Base-by-base conservation (phyloP, 1,284 basidiomycete species). In the Neonothopanus nambi region DNA sequence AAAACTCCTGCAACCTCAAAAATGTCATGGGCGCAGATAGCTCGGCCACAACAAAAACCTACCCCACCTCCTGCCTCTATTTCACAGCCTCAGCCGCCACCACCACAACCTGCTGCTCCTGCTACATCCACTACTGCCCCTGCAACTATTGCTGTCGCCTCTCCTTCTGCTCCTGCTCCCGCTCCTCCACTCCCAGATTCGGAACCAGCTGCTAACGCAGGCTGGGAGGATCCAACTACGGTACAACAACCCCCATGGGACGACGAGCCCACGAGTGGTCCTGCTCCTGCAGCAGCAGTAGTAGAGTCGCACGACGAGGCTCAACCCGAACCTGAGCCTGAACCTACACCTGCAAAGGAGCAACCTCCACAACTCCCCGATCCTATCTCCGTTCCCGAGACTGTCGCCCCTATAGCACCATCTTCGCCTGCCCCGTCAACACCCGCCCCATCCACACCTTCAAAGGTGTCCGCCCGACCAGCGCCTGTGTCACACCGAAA, bases 21-120 rank as follows among this genome's bases (percentile, higher is more conserved):
- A 71, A 67, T 87, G 54, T 89, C 89, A 37, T 90, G 89, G 88
- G 89, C 89, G 20, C 85, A 91, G 63, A 78, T 91, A 66, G 88
- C 89, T 59, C 35, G 51, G 24, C 51, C 36, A 17, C 51, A 53
- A 36, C 44, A 51, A 48, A 57, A 57, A 30, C 51, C 51, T 38
- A 28, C 43, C 21, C 42, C 53, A 39, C 37, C 48, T 18, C 24
- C 58, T 38, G 48, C 60, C 45, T 56, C 52, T 63, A 35, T 52
- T 60, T 20, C 61, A 61, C 13, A 47, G 24, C 51, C 33, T 21
- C 42, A 41, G 15, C 45, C 60, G n/a, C 59, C 64, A n/a, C 60
- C 57, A 39, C 40, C 39, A 33, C 35, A 39, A 35, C 26, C 51
- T 30, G 21, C 37, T 37, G 24, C 50, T 20, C 26, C 48, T 44